Conservation (phyloP, 805 yeast genomes). For the Wickerhamiella cacticola region DNA sequence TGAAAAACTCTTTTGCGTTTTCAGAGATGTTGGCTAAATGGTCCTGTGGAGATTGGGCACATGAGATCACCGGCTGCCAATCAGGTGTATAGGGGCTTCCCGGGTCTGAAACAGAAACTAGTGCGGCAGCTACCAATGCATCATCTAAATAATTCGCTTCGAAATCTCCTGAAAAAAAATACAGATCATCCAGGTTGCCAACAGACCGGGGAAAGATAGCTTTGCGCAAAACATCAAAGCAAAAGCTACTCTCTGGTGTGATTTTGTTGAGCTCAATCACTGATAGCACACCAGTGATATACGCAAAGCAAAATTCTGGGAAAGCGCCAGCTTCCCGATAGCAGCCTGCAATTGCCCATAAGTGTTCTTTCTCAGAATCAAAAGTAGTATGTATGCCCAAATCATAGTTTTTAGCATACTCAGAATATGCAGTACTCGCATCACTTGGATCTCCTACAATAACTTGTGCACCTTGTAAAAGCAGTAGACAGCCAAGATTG, state of each 20-base stretch:
- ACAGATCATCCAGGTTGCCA: not conserved
- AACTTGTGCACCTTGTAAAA: no score
- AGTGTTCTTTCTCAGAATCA: not conserved
- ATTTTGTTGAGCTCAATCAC: not conserved
- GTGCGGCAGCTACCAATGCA: not conserved
- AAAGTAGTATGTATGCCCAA: no score
- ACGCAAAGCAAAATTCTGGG: conserved; percentile 4
- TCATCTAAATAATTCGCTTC: not conserved
- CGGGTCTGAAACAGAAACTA: conserved; percentile 4
- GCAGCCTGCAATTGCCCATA: not conserved
- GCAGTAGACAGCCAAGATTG: no score
- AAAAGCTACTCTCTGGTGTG: not conserved
- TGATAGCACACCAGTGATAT: not conserved
- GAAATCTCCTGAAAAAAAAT: not conserved
- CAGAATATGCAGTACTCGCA: no score
- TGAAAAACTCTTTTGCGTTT: not conserved
- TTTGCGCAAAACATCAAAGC: not conserved
- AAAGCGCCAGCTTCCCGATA: not conserved
- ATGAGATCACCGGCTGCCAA: conserved; percentile 1
- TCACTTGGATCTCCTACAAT: no score
- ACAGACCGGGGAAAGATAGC: not conserved
- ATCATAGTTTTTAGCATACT: no score
- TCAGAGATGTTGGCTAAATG: not conserved
- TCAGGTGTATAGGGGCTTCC: not conserved
- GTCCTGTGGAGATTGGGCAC: not conserved